phyloP scores from a whole-genome alignment of 2,329 filamentous ascomycete genomes.

The Diaporthe citrichinensis region DNA sequence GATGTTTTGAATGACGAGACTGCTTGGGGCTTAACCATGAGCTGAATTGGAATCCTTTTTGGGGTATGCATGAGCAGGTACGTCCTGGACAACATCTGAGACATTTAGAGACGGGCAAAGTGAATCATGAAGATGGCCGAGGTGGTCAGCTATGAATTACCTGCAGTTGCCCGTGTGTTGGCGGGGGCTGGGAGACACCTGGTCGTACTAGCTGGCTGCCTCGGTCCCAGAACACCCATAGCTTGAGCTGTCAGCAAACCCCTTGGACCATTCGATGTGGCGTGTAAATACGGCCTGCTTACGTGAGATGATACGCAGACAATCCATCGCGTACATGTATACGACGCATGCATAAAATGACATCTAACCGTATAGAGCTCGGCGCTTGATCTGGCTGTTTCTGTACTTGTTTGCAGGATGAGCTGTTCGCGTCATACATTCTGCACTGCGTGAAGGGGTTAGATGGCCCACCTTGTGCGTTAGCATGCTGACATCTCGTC shows the following conservation, averaged over 20 bases:
- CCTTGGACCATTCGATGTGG: not conserved
- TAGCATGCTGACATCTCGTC: too few species aligned
- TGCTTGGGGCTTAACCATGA: not conserved
- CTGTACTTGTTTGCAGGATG: not conserved
- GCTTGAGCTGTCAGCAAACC: not conserved
- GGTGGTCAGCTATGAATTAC: not conserved
- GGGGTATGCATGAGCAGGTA: not conserved
- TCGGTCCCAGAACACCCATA: not conserved
- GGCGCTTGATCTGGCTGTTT: not conserved
- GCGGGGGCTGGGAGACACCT: not conserved
- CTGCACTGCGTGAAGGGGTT: not conserved
- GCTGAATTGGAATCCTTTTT: not conserved
- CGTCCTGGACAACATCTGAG: not conserved
- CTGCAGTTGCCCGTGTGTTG: not conserved
- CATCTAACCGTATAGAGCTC: not conserved
- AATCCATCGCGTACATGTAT: not conserved
- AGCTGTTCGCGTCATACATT: not conserved
- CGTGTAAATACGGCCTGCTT: not conserved
- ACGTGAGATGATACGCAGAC: not conserved
- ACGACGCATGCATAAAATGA: not conserved
- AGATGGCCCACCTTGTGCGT: too few species aligned
- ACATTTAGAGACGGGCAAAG: not conserved
- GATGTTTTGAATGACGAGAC: not conserved
- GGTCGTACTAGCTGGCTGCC: too few species aligned
- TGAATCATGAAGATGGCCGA: not conserved